A percentile compares a stretch with the other conserved stretches of the same genome.
phyloP scores from a whole-genome alignment of 1,139 yeast species.

The Candida neerlandica region DNA sequence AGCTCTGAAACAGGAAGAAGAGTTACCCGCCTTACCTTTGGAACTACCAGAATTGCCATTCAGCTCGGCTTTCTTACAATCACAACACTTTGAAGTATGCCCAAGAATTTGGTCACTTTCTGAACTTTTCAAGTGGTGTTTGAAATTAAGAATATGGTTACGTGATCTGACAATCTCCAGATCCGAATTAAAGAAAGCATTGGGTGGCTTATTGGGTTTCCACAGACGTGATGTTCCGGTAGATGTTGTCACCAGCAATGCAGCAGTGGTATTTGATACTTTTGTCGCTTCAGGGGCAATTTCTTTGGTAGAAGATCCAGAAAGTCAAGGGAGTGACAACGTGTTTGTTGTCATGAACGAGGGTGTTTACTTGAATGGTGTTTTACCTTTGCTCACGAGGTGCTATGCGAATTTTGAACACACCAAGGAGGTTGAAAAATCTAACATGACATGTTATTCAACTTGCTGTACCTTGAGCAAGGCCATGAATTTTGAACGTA shows the following conservation, averaged over 20 bases:
- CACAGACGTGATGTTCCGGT: slow-evolving; percentile 54
- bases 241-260: slow-evolving; percentile 58
- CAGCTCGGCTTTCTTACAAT: slow-evolving; percentile 50
- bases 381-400: slow-evolving; percentile 37
- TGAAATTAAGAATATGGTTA: slow-evolving; percentile 51
- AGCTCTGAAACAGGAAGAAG: slow-evolving; percentile 18
- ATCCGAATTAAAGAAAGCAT: slow-evolving; percentile 52
- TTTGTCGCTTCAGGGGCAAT: slow-evolving; percentile 52
- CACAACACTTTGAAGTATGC: slow-evolving; percentile 48
- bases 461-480: slow-evolving; percentile 40
- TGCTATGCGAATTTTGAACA: slow-evolving; percentile 36
- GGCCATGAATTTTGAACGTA: slow-evolving; percentile 38
- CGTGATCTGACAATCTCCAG: slow-evolving; percentile 53
- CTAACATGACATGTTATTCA: slow-evolving; percentile 37
- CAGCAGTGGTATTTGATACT: slow-evolving; percentile 53
- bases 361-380: slow-evolving; percentile 33
- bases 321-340: slow-evolving; percentile 16
- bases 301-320: slow-evolving; percentile 16
- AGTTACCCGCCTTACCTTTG: slow-evolving; percentile 53
- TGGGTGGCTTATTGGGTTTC: slow-evolving; percentile 53
- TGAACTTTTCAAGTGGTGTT: slow-evolving; percentile 53
- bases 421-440: slow-evolving; percentile 21
- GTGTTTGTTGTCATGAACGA: slow-evolving; percentile 28
- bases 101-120: slow-evolving; percentile 40
- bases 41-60: slow-evolving; percentile 63